phyloP scores from a whole-genome alignment of 2,329 filamentous ascomycete species.

The Magnaporthiopsis incrustans region DNA sequence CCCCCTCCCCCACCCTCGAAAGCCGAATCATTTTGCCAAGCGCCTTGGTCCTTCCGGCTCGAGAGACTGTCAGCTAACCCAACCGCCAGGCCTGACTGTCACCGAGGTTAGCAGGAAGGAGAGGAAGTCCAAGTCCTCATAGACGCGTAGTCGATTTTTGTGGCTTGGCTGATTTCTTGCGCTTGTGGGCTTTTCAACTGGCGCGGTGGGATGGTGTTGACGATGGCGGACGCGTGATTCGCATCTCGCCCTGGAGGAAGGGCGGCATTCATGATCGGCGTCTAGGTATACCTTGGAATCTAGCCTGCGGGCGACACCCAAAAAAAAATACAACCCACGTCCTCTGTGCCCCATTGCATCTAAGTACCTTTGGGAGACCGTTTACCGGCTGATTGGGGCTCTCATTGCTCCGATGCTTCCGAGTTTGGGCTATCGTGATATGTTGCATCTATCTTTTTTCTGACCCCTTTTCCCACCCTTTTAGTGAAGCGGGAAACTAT shows the following conservation, averaged over 20 bases:
- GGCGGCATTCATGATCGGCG: constrained; percentile 38
- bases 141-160: constrained; percentile 12
- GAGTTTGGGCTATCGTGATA: too few relatives aligned
- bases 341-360: background rate
- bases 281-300: constrained; percentile 49
- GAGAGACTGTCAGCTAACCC: constrained; percentile 11
- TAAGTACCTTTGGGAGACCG: background rate
- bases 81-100: constrained; percentile 38
- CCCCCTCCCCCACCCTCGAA: background rate
- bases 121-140: constrained; percentile 36
- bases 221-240: constrained; percentile 9
- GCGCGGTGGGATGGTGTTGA: background rate
- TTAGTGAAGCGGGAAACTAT: background rate
- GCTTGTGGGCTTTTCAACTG: background rate
- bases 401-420: background rate
- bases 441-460: too few relatives aligned
- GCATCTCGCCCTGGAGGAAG: constrained; percentile 18
- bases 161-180: background rate
- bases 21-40: background rate
- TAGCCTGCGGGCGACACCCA: constrained; percentile 16
- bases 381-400: background rate
- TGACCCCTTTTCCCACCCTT: too few relatives aligned
- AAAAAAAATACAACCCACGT: constrained; percentile 3
- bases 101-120: constrained; percentile 55
- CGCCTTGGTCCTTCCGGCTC: background rate